Conservation (phyloP, 1,284 basidiomycete genomes). For the Leccinum olivaceoglutinosum region DNA sequence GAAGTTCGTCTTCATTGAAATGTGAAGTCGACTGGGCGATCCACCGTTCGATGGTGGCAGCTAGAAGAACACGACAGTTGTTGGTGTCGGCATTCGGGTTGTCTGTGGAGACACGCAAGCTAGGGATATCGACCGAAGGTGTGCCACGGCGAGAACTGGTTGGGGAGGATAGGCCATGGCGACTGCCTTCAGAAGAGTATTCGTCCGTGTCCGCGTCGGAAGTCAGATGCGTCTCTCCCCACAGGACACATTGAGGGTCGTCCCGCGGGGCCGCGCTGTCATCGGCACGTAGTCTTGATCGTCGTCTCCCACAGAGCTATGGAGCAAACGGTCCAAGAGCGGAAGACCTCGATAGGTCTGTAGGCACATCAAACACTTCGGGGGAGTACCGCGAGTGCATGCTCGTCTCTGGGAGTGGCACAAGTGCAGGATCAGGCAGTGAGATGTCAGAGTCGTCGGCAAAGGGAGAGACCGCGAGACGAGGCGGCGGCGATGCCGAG, state of each 20-base stretch:
- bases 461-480: constrained; percentile 26
- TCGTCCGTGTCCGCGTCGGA: constrained; percentile 39
- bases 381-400: constrained; percentile 62
- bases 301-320: constrained; percentile 38
- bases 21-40: constrained; percentile 83
- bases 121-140: constrained; percentile 31
- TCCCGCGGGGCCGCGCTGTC: constrained; percentile 67
- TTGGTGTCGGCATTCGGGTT: constrained; percentile 14
- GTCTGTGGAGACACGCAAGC: constrained; percentile 23
- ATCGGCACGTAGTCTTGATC: constrained; percentile 56
- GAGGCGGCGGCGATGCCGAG: constrained; percentile 17
- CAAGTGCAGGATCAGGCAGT: constrained; percentile 20
- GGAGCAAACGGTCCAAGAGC: constrained; percentile 54
- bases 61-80: constrained; percentile 57
- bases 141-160: constrained; percentile 29
- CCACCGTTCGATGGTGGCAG: constrained; percentile 87
- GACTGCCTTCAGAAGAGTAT: constrained; percentile 43
- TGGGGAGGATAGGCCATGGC: constrained; percentile 41
- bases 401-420: constrained; percentile 38
- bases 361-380: constrained; percentile 72
- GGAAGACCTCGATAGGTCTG: constrained; percentile 76
- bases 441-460: constrained; percentile 26
- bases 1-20: constrained; percentile 76
- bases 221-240: constrained; percentile 57
- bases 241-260: constrained; percentile 84